Conservation (phyloP, 225 moss, liverwort and hornwort genomes). For the Polytrichum formosum region DNA sequence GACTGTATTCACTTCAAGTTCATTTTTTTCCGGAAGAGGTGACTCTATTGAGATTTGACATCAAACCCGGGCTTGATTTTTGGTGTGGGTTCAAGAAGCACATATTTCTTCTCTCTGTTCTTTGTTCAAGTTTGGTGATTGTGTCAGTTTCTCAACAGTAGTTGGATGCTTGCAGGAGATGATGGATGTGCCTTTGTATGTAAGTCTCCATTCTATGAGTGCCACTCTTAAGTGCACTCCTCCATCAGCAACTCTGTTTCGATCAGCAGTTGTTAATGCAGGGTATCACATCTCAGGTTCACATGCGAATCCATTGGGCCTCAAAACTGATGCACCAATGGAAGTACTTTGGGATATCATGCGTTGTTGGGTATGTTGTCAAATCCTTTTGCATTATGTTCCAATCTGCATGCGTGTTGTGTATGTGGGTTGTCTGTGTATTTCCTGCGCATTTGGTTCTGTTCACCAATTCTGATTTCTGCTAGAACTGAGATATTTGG, state of each 20-base stretch:
- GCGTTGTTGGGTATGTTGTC: slow-evolving; percentile 87
- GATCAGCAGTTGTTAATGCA: slow-evolving; percentile 95
- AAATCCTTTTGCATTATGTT: too few relatives aligned
- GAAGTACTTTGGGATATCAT: slow-evolving; percentile 95
- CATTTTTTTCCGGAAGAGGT: background rate
- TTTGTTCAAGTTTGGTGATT: background rate
- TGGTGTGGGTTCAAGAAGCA: background rate
- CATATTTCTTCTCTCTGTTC: background rate
- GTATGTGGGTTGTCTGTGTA: too few relatives aligned
- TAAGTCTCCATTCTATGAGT: slow-evolving; percentile 89
- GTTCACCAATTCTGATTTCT: too few relatives aligned
- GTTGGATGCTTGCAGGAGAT: slow-evolving; percentile 58
- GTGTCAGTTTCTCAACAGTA: background rate
- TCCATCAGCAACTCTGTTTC: slow-evolving; percentile 83
- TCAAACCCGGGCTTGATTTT: too few relatives aligned
- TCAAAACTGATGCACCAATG: slow-evolving; percentile 97
- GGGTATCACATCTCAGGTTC: slow-evolving; percentile 92
- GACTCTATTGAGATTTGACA: background rate
- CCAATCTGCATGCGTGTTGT: too few relatives aligned
- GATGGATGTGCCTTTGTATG: slow-evolving; percentile 80
- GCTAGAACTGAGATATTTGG: too few relatives aligned
- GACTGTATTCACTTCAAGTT: background rate
- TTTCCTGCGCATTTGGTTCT: too few relatives aligned
- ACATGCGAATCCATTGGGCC: slow-evolving; percentile 90
- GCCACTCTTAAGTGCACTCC: slow-evolving; percentile 96